phyloP scores from a whole-genome alignment of 495 filamentous ascomycete species.

The Margaritispora aquatica region DNA sequence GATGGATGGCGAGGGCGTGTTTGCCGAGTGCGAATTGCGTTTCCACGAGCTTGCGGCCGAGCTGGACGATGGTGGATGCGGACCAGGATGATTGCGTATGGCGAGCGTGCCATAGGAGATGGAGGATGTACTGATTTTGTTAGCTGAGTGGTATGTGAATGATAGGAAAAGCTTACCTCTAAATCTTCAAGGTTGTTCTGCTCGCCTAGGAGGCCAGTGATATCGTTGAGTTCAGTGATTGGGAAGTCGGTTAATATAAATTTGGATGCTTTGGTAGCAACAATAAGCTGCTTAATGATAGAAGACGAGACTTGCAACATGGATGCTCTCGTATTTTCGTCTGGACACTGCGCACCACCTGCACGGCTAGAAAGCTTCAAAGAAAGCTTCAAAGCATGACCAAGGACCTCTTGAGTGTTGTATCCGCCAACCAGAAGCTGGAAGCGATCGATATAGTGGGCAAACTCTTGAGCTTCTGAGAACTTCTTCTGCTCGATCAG shows the following conservation, averaged over 20 bases:
- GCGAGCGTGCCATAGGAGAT: conserved; percentile 53
- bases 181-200: conserved; percentile 55
- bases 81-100: conserved; percentile 54
- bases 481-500: conserved; percentile 35
- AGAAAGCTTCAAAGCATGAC: conserved; percentile 48
- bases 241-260: conserved; percentile 48
- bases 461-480: conserved; percentile 47
- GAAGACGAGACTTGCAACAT: conserved; percentile 46
- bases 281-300: conserved; percentile 45
- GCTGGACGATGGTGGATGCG: conserved; percentile 43
- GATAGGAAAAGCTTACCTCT: conserved; percentile 35
- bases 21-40: conserved; percentile 44
- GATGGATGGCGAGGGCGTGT: conserved; percentile 38
- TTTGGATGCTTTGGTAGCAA: conserved; percentile 37
- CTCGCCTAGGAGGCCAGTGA: conserved; percentile 48
- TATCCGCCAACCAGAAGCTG: conserved; percentile 47
- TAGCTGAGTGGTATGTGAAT: not conserved
- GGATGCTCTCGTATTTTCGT: conserved; percentile 34
- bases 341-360: conserved; percentile 22
- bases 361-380: conserved; percentile 42
- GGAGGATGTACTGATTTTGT: conserved; percentile 39
- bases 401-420: conserved; percentile 37
- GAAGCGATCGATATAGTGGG: conserved; percentile 48
- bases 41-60: conserved; percentile 52
- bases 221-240: conserved; percentile 45